Evolutionary conservation across 1,284 basidiomycete genomes (phyloP).

Genomic region (Cryptococcus sp.): DNA sequence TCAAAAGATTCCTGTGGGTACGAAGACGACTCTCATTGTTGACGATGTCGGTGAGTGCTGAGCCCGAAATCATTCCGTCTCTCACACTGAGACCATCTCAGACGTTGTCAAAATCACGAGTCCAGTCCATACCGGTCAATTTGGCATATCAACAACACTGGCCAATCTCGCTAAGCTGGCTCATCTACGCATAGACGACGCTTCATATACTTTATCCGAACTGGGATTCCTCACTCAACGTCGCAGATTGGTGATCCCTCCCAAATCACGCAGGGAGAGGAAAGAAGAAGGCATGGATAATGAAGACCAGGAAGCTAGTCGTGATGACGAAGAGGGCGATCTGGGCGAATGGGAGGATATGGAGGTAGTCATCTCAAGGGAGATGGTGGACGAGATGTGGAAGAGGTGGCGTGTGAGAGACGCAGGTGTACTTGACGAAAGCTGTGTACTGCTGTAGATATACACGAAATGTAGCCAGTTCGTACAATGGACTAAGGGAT

Average conservation of each 20-base stretch:
- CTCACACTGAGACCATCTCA: background rate
- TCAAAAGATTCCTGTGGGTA: slow-evolving; percentile 4
- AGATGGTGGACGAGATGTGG: slow-evolving; percentile 59
- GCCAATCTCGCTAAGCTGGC: slow-evolving; percentile 71
- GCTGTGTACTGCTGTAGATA: slow-evolving; percentile 28
- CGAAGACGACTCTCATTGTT: background rate
- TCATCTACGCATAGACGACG: slow-evolving; percentile 77
- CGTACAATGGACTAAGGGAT: no score
- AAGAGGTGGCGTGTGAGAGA: slow-evolving; percentile 37
- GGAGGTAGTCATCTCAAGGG: slow-evolving; percentile 58
- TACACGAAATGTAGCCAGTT: no score
- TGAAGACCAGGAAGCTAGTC: background rate
- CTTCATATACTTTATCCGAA: slow-evolving; percentile 80
- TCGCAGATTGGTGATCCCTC: background rate
- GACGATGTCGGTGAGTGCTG: slow-evolving; percentile 1
- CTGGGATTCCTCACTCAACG: slow-evolving; percentile 65
- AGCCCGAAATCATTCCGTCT: background rate
- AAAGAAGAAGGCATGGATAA: slow-evolving; percentile 25
- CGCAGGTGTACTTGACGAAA: slow-evolving; percentile 34
- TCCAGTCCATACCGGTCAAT: slow-evolving; percentile 21
- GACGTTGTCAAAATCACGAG: slow-evolving; percentile 11
- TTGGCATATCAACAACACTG: slow-evolving; percentile 60
- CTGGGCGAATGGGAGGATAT: slow-evolving; percentile 32
- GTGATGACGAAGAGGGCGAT: slow-evolving; percentile 14
- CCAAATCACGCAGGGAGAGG: slow-evolving; percentile 22